Base-by-base conservation (phyloP, 257 asterid genomes). In the Parsonsia alboflavescens region DNA sequence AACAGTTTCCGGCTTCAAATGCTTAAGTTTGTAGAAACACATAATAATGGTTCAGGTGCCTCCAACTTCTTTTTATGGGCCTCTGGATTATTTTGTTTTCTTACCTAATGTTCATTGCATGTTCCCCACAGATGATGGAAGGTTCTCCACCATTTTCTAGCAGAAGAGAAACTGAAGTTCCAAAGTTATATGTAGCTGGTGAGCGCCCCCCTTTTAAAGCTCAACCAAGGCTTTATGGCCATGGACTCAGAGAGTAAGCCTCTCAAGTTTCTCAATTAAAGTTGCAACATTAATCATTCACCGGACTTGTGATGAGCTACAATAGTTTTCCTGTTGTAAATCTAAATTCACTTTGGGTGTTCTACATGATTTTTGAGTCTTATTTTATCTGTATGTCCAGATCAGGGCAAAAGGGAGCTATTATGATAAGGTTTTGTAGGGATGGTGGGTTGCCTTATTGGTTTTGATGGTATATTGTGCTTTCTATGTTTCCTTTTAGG, bases 171-270 rank as follows among this genome's bases (percentile, higher is more conserved):
- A 69, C 56, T 26, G 97, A 89, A 63, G 97, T 87, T 72, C 89
- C 97, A 61, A 86, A 90, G 86, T 85, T 89, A 30, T 90, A 89
- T 76, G 88, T 83, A 75, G 88, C 89, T 66, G 88, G 89, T 46
- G 94, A 89, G 80, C 94, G 98, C 33, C 98, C 98, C 66, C 91
- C 94, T 52, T 93, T 90, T 75, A 81, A 78, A 73, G 96, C 98
- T 82, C 86, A 94, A 56, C 52, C 64, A 65, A 93, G 84, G 86
- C 85, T 68, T 71, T 93, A 89, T 79, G 87, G 87, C 53, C 74
- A 83, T 81, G 96, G 91, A 73, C 84, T 93, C 58, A 85, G 82
- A 84, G 89, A 84, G 98, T 93, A 86, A 86, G 93, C 76, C 78
- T 52, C 57, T 10, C 53, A 56, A 68, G 64, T 77, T 74, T 21